Base-by-base conservation (phyloP, 78 protist species). In the slime mould (Dictyostelium discoideum) region DNA sequence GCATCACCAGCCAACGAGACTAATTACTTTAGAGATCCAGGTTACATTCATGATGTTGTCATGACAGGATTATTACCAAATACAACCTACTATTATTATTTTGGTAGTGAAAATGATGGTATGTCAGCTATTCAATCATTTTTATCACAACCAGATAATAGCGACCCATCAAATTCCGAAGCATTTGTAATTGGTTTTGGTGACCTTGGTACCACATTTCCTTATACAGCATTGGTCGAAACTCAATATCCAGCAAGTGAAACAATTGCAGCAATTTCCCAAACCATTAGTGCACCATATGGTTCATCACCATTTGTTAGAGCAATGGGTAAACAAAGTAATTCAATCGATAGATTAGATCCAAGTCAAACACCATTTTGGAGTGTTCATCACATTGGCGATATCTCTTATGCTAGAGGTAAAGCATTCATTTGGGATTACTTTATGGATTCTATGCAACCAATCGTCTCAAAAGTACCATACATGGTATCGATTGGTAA, bases 341-440 rank as follows among this genome's bases (percentile, higher is more conserved):
- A 9, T 10, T 10, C 84, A 11, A 14, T 7, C 14, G 67, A 37
- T 11, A 29, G 65, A 9, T 44, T 22, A 26, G 88, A 82, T 37
- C 81, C 81, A 86, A 26, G 5, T 16, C 46, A 46, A 11, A 84
- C 87, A 72, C 95, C 95, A 80, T 50, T 42, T 20, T 90, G 95
- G 95, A 73, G 20, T 50, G 37, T 92, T 29, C 88, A 85, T 2
- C 97, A 96, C 29, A 84, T 90, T 84, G 97, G 97, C 44, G 97
- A 96, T 60, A 88, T 96, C 13, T 85, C 97, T 2, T 96, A 96
- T 84, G 95, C 97, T 9, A 46, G 92, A 48, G 97, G 97, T 37
- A 42, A 42, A n/a, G 93, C 87, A n/a, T 82, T 85, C 22, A 57
- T 86, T 63, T 92, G 97, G 97, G 97, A 88, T 24, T 87, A 85